phyloP scores from a whole-genome alignment of 768 basidiomycete species.

The Leucogyrophana mollusca region DNA sequence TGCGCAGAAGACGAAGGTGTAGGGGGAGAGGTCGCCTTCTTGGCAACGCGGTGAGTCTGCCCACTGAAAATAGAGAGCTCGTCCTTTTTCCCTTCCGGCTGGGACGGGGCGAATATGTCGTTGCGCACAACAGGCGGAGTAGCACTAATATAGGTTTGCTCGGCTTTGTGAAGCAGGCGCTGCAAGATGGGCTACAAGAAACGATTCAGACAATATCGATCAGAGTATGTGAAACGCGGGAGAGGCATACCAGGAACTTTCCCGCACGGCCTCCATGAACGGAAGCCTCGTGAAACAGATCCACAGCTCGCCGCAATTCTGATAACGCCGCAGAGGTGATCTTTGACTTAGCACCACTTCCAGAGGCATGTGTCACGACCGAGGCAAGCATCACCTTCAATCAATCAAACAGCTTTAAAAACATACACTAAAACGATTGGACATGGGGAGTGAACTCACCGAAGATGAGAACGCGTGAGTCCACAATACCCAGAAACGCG shows the following conservation, averaged over 20 bases:
- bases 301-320: constrained; percentile 58
- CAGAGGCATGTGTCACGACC: constrained; percentile 67
- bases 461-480: constrained; percentile 69
- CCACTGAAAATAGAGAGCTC: constrained; percentile 77
- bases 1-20: constrained; percentile 6
- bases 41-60: constrained; percentile 63
- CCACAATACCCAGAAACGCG: constrained; percentile 72
- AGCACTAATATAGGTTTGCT: constrained; percentile 47
- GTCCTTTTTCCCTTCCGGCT: constrained; percentile 49
- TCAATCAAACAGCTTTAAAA: constrained; percentile 5
- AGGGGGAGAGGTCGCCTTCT: constrained; percentile 33
- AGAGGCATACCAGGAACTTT: constrained; percentile 61
- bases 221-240: background rate
- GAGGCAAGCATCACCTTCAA: constrained; percentile 72
- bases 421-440: background rate
- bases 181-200: constrained; percentile 61
- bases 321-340: constrained; percentile 68
- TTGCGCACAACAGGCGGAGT: constrained; percentile 43
- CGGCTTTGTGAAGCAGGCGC: constrained; percentile 61
- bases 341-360: constrained; percentile 47
- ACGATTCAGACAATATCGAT: background rate
- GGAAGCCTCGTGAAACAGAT: constrained; percentile 66
- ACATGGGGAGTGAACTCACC: constrained; percentile 34
- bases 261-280: constrained; percentile 61
- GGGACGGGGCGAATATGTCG: constrained; percentile 60